Evolutionary conservation across 164 flowering plant genomes (phyloP), one percentile per base, ranked within the genome.

Genomic region (Liriodendron chinense): DNA sequence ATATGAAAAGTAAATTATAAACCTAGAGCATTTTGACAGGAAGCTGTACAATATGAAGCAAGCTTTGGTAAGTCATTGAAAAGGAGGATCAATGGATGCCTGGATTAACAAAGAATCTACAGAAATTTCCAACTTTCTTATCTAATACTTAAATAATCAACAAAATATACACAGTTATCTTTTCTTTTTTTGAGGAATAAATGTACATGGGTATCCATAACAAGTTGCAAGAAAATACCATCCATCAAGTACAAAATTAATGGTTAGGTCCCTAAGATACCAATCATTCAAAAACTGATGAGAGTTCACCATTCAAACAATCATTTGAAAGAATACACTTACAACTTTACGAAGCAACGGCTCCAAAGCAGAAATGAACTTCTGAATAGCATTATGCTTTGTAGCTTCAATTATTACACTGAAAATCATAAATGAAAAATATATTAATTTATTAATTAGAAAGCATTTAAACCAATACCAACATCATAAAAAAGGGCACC

Each of bases 371-470:
- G 90, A 89, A 77, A 86, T 72, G 43, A 85, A 76, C 72, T 77
- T 66, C 79, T 84, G 85, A 71, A 85, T 70, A 56, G 80, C 75
- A 26, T 81, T 79, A 67, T 83, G 61, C 75, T 74, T 85, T 82
- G 88, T 84, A 57, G 83, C 86, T 65, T 91, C 91, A 77, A 61
- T 61, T 64, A 88, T 82, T 74, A 86, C 92, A 80, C 92, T 91
- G 65, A 77, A 70, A 34, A 79, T 28, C 28, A 14, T n/a, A 49
- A 65, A 76, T 16, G 9, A 72, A 77, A 80, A 74, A 50, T 34
- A 53, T 53, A 53, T 12, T 53, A 16, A 53, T 53, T 34, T 34
- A 34, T 34, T 34, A 34, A 34, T 34, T 34, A 34, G 5, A 53
- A 53, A 53, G 16, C 59, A 53, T 16, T 53, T 12, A 53, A 53